These are phyloP conservation scores for Austropuccinia psidii DNA, from an alignment of 1,284 basidiomycete genomes.

Conservation along the genomic window DNA sequence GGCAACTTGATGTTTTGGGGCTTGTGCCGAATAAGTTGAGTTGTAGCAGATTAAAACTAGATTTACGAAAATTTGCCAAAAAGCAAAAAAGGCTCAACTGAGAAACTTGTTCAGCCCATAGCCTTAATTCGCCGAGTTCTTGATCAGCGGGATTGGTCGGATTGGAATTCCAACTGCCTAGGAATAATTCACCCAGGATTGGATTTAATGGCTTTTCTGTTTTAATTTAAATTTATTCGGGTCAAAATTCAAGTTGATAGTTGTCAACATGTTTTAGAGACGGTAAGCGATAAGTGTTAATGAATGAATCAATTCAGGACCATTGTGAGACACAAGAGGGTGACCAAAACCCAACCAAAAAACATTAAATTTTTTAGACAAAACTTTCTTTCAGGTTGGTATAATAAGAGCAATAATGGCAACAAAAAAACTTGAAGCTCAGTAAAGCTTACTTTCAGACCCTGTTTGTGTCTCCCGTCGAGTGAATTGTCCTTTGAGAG, in stretches of 20 bases:
- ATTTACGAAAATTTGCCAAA: not conserved
- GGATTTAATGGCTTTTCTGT: slow-evolving; percentile 91
- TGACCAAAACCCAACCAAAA: too few species aligned
- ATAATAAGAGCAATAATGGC: not conserved
- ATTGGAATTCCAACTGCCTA: slow-evolving; percentile 69
- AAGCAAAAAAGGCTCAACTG: slow-evolving; percentile 61
- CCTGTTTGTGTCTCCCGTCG: slow-evolving; percentile 28
- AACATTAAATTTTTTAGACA: too few species aligned
- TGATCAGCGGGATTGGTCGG: slow-evolving; percentile 52
- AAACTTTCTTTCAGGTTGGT: too few species aligned
- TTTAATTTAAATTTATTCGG: too few species aligned
- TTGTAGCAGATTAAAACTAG: not conserved
- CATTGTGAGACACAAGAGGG: not conserved
- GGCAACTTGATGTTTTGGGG: too few species aligned
- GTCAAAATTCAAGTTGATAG: not conserved
- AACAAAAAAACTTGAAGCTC: not conserved
- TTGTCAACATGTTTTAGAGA: not conserved
- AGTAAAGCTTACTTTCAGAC: slow-evolving; percentile 11
- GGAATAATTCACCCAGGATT: slow-evolving; percentile 81
- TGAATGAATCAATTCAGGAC: slow-evolving; percentile 56
- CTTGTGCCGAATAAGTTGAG: too few species aligned
- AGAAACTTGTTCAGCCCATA: slow-evolving; percentile 94
- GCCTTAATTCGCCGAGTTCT: slow-evolving; percentile 67
- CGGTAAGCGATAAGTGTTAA: slow-evolving; percentile 43
- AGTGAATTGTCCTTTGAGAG: slow-evolving; percentile 34